phyloP scores from a whole-genome alignment of 176 grass and related monocot species.

The Oryza coarctata region DNA sequence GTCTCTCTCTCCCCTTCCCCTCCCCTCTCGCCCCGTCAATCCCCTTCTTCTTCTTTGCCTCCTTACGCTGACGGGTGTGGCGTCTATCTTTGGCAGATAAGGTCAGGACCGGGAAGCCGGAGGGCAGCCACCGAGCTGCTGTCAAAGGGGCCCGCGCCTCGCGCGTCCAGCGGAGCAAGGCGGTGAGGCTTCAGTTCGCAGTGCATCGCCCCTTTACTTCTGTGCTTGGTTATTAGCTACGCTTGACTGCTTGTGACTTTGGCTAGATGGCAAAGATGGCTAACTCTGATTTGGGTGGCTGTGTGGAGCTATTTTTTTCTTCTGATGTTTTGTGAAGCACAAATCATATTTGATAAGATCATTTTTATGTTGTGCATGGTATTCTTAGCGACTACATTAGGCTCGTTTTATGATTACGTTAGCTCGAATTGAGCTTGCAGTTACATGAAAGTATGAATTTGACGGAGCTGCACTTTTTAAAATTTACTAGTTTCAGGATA shows the following conservation, averaged over 20 bases:
- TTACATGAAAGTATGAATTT: neutral
- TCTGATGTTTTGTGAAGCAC: neutral
- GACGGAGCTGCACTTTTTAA: neutral
- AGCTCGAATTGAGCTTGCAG: neutral
- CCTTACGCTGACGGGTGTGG: neutral
- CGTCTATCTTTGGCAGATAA: slow-evolving; percentile 46
- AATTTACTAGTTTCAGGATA: neutral
- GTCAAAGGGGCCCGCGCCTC: slow-evolving; percentile 70
- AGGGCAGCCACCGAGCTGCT: slow-evolving; percentile 43
- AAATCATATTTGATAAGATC: neutral
- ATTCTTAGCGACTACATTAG: neutral
- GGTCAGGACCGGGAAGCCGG: slow-evolving; percentile 54
- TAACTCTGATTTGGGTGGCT: neutral
- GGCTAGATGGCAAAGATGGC: neutral
- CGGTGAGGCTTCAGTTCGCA: slow-evolving; percentile 37
- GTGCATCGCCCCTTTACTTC: neutral
- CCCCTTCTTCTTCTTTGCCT: neutral
- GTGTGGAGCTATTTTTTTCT: neutral
- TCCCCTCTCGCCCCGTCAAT: neutral
- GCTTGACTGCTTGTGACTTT: neutral
- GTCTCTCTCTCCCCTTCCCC: neutral
- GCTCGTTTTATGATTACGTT: neutral
- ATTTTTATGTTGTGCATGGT: neutral
- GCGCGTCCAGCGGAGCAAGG: slow-evolving; percentile 79
- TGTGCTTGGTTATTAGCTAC: neutral